Conservation (phyloP, 2,329 filamentous ascomycete genomes). For the Colletotrichum ledebouriae region DNA sequence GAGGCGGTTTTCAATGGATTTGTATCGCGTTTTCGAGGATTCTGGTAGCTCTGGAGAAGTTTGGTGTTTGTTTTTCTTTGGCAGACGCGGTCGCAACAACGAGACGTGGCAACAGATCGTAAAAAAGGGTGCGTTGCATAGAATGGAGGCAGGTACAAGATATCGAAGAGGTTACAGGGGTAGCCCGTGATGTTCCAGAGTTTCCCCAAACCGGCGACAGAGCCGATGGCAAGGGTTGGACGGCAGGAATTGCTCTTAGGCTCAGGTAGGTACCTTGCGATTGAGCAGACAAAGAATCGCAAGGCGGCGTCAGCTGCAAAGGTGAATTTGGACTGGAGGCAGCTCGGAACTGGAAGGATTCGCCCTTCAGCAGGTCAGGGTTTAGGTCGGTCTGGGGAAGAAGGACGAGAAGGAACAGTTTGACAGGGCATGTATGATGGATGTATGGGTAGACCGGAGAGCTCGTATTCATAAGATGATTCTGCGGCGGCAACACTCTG, state of each 20-base stretch:
- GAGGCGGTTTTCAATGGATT: neutral
- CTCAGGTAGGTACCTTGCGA: too few species aligned
- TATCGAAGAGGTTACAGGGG: conserved; percentile 34
- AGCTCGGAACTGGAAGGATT: conserved; percentile 1
- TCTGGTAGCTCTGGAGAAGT: neutral
- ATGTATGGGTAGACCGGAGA: conserved; percentile 8
- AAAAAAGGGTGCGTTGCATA: conserved; percentile 10
- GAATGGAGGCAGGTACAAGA: conserved; percentile 32
- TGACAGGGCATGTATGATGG: neutral
- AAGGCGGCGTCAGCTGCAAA: conserved; percentile 23
- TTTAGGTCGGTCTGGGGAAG: conserved; percentile 32
- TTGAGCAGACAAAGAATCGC: neutral
- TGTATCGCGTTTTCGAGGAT: conserved; percentile 7
- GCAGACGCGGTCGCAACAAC: conserved; percentile 13
- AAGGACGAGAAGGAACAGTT: conserved; percentile 10
- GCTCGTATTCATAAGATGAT: conserved; percentile 42
- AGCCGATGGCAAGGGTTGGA: conserved; percentile 34
- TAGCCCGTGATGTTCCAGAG: conserved; percentile 21
- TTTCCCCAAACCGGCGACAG: conserved; percentile 34
- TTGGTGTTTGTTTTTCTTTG: conserved; percentile 8
- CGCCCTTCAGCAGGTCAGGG: conserved; percentile 13
- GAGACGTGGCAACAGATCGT: conserved; percentile 10
- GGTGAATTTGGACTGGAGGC: conserved; percentile 10
- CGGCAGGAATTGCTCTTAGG: neutral
- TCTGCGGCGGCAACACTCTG: conserved; percentile 29